Percentiles rank a stretch among this genome's conserved stretches.
phyloP scores from a whole-genome alignment of 495 filamentous ascomycete species.

The Aspergillus wentii region DNA sequence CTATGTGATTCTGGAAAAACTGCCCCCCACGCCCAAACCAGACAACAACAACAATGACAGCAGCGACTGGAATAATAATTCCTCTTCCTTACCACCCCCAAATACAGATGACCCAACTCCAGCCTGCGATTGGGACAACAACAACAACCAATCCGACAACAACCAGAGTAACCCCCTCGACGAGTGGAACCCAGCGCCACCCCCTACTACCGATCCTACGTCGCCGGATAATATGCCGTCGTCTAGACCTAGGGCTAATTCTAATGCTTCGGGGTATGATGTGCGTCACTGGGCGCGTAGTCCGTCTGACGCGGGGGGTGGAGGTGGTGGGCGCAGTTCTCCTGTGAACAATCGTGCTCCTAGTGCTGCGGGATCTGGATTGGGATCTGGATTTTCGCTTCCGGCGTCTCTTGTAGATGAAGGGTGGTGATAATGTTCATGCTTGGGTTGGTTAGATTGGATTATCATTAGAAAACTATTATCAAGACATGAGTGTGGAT shows the following conservation, averaged over 20 bases:
- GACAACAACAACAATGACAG: neutral
- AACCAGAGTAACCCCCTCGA: neutral
- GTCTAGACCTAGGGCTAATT: too few relatives aligned
- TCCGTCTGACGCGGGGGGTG: neutral
- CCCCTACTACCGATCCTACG: too few relatives aligned
- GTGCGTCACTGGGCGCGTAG: neutral
- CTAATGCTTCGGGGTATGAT: neutral
- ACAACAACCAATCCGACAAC: neutral
- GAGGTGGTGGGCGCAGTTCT: neutral
- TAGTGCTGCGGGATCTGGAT: too few relatives aligned
- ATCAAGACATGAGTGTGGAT: too few relatives aligned
- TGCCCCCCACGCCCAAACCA: neutral
- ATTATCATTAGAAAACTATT: too few relatives aligned
- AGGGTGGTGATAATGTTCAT: too few relatives aligned
- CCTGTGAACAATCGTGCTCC: too few relatives aligned
- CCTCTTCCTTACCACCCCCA: neutral
- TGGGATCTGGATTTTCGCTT: too few relatives aligned
- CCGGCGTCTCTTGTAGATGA: too few relatives aligned
- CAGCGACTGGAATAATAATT: too few relatives aligned
- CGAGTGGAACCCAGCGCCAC: neutral
- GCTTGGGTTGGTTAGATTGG: too few relatives aligned
- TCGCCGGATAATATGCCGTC: too few relatives aligned
- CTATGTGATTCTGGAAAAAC: neutral
- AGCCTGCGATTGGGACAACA: neutral
- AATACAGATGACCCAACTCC: neutral